phyloP scores from a whole-genome alignment of 1,284 basidiomycete genomes.

The Schizophyllum commune region DNA sequence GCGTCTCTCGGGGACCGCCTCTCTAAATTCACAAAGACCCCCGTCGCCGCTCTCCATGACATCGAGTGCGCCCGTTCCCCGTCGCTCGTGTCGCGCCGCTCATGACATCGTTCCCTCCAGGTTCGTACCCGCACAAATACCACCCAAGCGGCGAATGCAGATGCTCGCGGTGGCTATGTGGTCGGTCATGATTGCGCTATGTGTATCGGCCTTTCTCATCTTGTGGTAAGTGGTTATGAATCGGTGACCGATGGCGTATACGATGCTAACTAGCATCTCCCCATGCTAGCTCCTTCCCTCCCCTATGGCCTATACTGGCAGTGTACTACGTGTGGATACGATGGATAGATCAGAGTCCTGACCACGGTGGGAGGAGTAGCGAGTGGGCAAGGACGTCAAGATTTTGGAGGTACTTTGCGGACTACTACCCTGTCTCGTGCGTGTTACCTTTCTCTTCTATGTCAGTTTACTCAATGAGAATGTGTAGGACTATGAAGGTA shows the following conservation, averaged over 20 bases:
- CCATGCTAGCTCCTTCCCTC: slow-evolving; percentile 71
- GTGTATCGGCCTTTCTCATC: slow-evolving; percentile 65
- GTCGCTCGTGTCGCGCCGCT: slow-evolving; percentile 2
- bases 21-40: slow-evolving; percentile 47
- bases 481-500: slow-evolving; percentile 12
- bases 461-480: neutral
- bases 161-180: slow-evolving; percentile 83
- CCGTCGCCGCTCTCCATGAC: slow-evolving; percentile 30
- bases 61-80: slow-evolving; percentile 49
- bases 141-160: slow-evolving; percentile 76
- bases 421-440: slow-evolving; percentile 89
- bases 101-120: slow-evolving; percentile 25
- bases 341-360: slow-evolving; percentile 72
- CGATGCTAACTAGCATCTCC: neutral
- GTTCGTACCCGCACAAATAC: slow-evolving; percentile 68
- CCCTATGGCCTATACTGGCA: slow-evolving; percentile 80
- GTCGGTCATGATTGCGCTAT: slow-evolving; percentile 75
- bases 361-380: slow-evolving; percentile 70
- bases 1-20: slow-evolving; percentile 48
- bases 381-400: slow-evolving; percentile 67
- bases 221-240: slow-evolving; percentile 55
- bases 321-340: slow-evolving; percentile 81
- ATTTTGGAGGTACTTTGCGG: slow-evolving; percentile 84
- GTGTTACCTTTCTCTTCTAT: slow-evolving; percentile 24
- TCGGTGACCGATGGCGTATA: slow-evolving; percentile 4